These are phyloP conservation scores for Castanea mollissima DNA, from an alignment of 306 rosid species.

Conservation along the genomic window DNA sequence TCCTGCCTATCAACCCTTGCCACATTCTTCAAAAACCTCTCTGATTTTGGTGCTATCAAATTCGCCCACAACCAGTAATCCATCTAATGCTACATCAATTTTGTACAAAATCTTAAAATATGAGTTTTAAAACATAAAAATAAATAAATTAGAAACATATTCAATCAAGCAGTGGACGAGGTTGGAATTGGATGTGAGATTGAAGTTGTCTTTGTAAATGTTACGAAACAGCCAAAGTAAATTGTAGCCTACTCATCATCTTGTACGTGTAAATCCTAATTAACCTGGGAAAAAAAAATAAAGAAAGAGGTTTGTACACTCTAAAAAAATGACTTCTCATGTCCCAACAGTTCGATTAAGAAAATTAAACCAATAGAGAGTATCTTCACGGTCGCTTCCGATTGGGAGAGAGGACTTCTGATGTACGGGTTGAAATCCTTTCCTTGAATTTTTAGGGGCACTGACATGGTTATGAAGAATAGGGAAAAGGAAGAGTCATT, in stretches of 20 bases:
- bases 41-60: constrained; percentile 70
- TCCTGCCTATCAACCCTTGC: constrained; percentile 73
- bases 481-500: too few relatives aligned
- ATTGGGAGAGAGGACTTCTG: too few relatives aligned
- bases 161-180: constrained; percentile 91
- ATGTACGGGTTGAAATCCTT: too few relatives aligned
- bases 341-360: too few relatives aligned
- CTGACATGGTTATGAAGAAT: too few relatives aligned
- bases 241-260: constrained; percentile 72
- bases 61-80: constrained; percentile 97
- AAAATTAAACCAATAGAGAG: too few relatives aligned
- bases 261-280: constrained; percentile 77
- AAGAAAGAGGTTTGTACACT: too few relatives aligned
- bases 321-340: too few relatives aligned
- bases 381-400: too few relatives aligned
- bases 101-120: too few relatives aligned
- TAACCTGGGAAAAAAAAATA: too few relatives aligned
- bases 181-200: constrained; percentile 91
- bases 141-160: constrained; percentile 40
- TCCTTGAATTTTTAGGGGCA: too few relatives aligned
- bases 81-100: constrained; percentile 63
- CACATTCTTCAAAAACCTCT: constrained; percentile 60
- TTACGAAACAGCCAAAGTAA: constrained; percentile 62
- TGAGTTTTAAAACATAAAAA: background rate
- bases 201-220: constrained; percentile 61